Percentiles rank a stretch among this genome's conserved stretches.
Conservation (phyloP, 2,329 filamentous ascomycete species). For the Dactylellina sp. region DNA sequence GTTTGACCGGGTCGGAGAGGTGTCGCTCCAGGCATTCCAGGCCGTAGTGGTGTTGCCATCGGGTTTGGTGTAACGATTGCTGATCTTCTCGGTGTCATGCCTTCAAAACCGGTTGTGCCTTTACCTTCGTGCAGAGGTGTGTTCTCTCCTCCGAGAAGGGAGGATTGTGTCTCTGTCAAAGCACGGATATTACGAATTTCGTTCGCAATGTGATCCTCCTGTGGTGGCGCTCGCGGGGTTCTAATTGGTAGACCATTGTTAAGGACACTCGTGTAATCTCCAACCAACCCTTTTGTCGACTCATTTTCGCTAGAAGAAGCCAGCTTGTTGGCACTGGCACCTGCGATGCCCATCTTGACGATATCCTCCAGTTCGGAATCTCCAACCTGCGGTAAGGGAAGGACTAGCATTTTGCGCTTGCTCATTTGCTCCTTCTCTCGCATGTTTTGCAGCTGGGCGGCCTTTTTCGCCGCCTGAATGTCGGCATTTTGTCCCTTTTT, state of each 20-base stretch:
- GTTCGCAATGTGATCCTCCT: constrained; percentile 95
- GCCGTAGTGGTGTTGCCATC: constrained; percentile 86
- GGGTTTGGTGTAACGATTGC: constrained; percentile 92
- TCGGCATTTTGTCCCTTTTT: constrained; percentile 81
- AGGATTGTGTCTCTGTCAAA: constrained; percentile 92
- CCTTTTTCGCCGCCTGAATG: constrained; percentile 85
- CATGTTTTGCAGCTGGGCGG: constrained; percentile 92
- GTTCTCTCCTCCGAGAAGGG: constrained; percentile 91
- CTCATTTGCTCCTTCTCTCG: constrained; percentile 96
- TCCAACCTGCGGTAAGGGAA: constrained; percentile 90
- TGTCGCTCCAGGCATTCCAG: constrained; percentile 73
- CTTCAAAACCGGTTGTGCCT: constrained; percentile 87
- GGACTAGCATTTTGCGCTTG: constrained; percentile 83
- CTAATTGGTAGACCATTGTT: constrained; percentile 87
- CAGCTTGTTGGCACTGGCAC: constrained; percentile 82
- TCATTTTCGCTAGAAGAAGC: constrained; percentile 84
- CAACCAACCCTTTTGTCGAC: constrained; percentile 84
- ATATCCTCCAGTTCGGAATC: constrained; percentile 96
- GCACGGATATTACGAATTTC: constrained; percentile 94
- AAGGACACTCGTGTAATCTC: constrained; percentile 80
- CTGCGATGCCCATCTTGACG: constrained; percentile 97
- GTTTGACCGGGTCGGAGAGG: constrained; percentile 77
- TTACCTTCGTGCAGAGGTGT: constrained; percentile 84
- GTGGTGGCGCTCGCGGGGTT: constrained; percentile 88
- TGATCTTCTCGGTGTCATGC: constrained; percentile 82